Conservation (phyloP, 2,329 filamentous ascomycete genomes). For the Sporothrix pseudoabietina region DNA sequence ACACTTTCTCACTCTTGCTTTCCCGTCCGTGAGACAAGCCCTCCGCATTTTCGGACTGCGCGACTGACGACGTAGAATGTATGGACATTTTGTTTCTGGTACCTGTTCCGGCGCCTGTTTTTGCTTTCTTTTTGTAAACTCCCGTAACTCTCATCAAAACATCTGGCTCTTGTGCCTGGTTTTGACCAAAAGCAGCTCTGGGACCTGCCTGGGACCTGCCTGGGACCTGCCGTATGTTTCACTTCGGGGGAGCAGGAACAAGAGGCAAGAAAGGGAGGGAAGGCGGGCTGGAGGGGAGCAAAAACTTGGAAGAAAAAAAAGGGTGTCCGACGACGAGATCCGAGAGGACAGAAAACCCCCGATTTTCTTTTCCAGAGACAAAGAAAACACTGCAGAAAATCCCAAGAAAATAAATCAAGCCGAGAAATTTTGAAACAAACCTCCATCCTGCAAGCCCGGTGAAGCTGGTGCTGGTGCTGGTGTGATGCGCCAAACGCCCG, state of each 20-base stretch:
- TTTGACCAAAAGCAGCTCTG: neutral
- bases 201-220: neutral
- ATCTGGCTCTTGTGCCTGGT: neutral
- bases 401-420: neutral
- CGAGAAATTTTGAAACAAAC: neutral
- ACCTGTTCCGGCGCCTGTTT: neutral
- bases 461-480: neutral
- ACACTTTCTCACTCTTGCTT: neutral
- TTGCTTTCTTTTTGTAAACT: neutral
- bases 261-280: neutral
- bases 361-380: neutral
- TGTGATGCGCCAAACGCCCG: no score
- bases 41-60: neutral
- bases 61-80: neutral
- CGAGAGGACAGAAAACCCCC: neutral
- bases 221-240: constrained; percentile 16
- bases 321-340: constrained; percentile 1
- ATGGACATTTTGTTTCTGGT: neutral
- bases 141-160: neutral
- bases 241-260: neutral
- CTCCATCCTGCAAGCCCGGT: neutral
- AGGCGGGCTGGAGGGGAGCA: neutral
- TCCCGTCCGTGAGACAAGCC: neutral
- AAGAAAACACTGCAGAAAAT: neutral
- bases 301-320: neutral